Evolutionary conservation across 352 stramenopile genomes (phyloP).

Genomic region (Pythium biforme): DNA sequence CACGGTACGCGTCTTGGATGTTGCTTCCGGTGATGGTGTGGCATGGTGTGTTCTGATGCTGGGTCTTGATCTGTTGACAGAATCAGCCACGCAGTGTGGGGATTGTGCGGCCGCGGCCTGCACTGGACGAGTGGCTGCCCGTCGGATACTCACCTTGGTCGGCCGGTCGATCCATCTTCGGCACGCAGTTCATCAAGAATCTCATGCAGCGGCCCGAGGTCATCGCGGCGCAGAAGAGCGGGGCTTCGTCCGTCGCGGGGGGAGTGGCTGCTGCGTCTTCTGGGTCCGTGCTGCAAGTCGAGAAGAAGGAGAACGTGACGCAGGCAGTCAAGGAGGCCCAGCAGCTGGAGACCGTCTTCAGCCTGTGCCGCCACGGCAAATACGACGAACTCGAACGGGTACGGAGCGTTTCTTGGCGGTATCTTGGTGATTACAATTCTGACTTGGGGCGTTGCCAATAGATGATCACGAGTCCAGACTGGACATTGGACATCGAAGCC

Average conservation of each 20-base stretch:
- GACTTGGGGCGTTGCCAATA: slow-evolving; percentile 17
- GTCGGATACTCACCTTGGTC: slow-evolving; percentile 93
- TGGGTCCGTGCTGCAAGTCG: slow-evolving; percentile 20
- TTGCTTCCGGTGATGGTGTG: background rate
- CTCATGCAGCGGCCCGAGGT: slow-evolving; percentile 61
- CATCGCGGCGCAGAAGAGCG: slow-evolving; percentile 29
- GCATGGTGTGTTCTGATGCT: background rate
- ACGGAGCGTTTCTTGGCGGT: slow-evolving; percentile 26
- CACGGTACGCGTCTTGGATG: slow-evolving; percentile 33
- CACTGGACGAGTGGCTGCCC: slow-evolving; percentile 88
- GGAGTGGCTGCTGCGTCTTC: too few species aligned
- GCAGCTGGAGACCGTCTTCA: slow-evolving; percentile 90
- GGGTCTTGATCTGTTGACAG: slow-evolving; percentile 18
- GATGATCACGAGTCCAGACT: slow-evolving; percentile 90
- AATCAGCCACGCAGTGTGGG: slow-evolving; percentile 87
- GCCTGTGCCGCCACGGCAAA: slow-evolving; percentile 87
- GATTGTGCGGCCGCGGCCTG: slow-evolving; percentile 79
- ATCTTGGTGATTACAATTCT: background rate
- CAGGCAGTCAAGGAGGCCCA: slow-evolving; percentile 82
- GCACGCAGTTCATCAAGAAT: slow-evolving; percentile 61
- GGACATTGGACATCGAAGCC: slow-evolving; percentile 88
- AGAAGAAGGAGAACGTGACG: slow-evolving; percentile 72
- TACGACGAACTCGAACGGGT: slow-evolving; percentile 85
- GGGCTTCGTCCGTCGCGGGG: background rate
- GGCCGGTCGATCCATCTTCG: slow-evolving; percentile 60